Conservation (phyloP, 352 stramenopile species). For the Globisporangium uncinulatum region DNA sequence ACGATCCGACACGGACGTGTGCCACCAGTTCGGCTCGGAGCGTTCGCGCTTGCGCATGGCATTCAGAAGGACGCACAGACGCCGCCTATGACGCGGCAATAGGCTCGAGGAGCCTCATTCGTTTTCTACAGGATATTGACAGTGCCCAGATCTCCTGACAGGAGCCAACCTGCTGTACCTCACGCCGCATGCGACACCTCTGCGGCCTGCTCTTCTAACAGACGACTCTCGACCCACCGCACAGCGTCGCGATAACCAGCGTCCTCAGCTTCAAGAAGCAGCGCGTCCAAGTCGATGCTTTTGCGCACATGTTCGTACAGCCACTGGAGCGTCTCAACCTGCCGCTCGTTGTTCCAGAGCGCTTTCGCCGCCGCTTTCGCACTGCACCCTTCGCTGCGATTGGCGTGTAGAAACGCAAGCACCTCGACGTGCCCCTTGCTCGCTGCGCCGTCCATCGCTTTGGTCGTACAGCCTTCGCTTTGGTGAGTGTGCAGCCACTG, state of each 20-base stretch:
- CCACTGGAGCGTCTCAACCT: constrained; percentile 16
- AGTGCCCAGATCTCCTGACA: no score
- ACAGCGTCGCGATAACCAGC: constrained; percentile 2
- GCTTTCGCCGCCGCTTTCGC: constrained; percentile 1
- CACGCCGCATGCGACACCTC: neutral
- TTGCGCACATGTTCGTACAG: constrained; percentile 3
- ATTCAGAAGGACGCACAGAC: no score
- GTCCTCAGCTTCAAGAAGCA: neutral
- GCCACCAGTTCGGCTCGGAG: no score
- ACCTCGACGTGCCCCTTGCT: constrained; percentile 7
- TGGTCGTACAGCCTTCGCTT: constrained; percentile 7
- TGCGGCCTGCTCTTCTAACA: neutral
- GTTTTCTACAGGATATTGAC: no score
- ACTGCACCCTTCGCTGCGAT: constrained; percentile 9
- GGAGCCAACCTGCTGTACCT: no score
- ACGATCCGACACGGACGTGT: no score
- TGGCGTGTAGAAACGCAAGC: constrained; percentile 4
- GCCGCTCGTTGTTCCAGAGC: constrained; percentile 8
- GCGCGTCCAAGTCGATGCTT: neutral
- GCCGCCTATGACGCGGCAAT: no score
- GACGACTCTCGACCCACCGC: constrained; percentile 3
- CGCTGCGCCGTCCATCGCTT: constrained; percentile 6
- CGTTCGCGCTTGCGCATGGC: no score
- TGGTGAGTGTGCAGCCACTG: constrained; percentile 10
- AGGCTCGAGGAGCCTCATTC: no score